phyloP scores from a whole-genome alignment of 2,329 filamentous ascomycete species.

The Neopestalotiopsis clavispora region DNA sequence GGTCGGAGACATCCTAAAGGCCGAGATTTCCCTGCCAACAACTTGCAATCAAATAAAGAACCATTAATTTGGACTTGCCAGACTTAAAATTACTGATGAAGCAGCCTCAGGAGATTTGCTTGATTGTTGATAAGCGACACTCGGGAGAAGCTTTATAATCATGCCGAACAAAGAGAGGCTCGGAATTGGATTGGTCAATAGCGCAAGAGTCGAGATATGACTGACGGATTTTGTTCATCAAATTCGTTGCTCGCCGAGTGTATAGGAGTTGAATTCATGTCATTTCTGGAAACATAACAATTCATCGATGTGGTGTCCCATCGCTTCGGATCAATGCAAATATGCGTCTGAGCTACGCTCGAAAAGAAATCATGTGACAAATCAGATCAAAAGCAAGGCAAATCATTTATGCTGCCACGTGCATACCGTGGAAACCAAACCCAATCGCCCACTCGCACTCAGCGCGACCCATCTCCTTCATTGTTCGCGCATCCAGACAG shows the following conservation, averaged over 20 bases:
- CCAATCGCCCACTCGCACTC: slow-evolving; percentile 46
- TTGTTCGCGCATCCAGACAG: slow-evolving; percentile 47
- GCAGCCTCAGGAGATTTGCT: too few species aligned
- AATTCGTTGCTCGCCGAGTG: too few species aligned
- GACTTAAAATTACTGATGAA: too few species aligned
- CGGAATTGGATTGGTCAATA: too few species aligned
- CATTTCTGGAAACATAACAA: not conserved
- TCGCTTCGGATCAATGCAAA: not conserved
- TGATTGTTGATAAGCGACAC: too few species aligned
- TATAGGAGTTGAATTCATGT: too few species aligned
- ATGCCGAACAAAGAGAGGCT: too few species aligned
- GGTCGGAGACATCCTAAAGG: not conserved
- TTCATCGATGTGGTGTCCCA: not conserved
- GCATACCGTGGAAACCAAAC: slow-evolving; percentile 54
- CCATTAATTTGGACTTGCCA: not conserved
- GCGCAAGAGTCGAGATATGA: too few species aligned
- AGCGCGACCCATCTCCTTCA: slow-evolving; percentile 52
- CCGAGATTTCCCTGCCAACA: not conserved
- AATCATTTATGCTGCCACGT: slow-evolving; percentile 26
- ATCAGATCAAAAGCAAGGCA: not conserved
- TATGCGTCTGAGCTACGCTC: not conserved
- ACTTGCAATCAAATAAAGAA: not conserved
- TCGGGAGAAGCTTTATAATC: too few species aligned
- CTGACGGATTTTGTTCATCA: too few species aligned
- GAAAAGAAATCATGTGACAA: not conserved